A percentile compares a stretch with the other conserved stretches of the same genome.
Evolutionary conservation across 805 yeast species (phyloP).

Genomic region (Huiozyma naganishii): DNA sequence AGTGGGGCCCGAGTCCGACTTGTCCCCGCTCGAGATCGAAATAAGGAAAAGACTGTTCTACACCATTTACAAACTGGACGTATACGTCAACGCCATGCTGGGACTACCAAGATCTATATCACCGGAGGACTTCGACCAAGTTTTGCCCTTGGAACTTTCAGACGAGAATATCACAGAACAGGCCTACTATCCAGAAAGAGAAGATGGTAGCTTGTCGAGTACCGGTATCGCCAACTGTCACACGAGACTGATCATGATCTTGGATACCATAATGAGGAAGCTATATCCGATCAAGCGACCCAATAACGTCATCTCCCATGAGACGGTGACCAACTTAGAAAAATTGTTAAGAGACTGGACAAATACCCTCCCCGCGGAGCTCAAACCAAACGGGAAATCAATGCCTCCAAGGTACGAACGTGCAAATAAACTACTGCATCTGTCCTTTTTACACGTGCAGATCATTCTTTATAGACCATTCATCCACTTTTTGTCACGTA

Average conservation of each 20-base stretch:
- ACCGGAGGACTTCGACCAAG: conserved; percentile 81
- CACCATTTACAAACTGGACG: conserved; percentile 84
- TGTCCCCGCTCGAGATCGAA: conserved; percentile 67
- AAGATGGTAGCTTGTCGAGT: conserved; percentile 24
- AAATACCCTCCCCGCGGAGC: conserved; percentile 56
- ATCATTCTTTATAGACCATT: conserved; percentile 83
- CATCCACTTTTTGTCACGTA: conserved; percentile 53
- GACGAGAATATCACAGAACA: conserved; percentile 73
- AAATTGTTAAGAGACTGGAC: conserved; percentile 65
- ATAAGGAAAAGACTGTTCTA: conserved; percentile 78
- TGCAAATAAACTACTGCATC: conserved; percentile 66
- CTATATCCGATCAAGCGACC: conserved; percentile 48
- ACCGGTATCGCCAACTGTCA: conserved; percentile 70
- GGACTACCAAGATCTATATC: conserved; percentile 72
- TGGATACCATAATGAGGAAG: conserved; percentile 59
- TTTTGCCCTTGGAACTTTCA: conserved; percentile 71
- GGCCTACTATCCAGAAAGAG: conserved; percentile 26
- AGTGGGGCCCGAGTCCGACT: conserved; percentile 36
- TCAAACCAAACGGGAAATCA: conserved; percentile 42
- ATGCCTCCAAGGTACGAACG: conserved; percentile 40
- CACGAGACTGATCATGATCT: conserved; percentile 58
- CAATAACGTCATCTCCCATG: conserved; percentile 26
- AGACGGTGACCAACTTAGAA: conserved; percentile 59
- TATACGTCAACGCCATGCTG: conserved; percentile 78
- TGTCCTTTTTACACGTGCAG: conserved; percentile 70